Conservation (phyloP, 768 basidiomycete genomes). For the Boletus edulis region DNA sequence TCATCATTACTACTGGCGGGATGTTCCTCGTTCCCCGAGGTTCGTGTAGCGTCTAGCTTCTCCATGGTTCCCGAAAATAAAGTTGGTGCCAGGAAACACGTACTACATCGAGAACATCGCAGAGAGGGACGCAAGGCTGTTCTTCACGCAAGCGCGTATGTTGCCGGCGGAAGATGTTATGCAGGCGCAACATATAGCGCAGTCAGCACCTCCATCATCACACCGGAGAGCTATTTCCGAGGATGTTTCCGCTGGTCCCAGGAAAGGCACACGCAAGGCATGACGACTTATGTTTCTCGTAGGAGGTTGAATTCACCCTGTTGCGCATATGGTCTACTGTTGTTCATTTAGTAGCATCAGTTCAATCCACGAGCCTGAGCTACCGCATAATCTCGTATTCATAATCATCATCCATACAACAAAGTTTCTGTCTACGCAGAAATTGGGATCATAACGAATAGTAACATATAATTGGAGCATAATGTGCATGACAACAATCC, state of each 20-base stretch:
- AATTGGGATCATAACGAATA: slow-evolving; percentile 8
- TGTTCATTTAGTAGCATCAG: not conserved
- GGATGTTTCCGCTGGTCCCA: slow-evolving; percentile 13
- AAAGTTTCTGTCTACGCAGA: slow-evolving; percentile 7
- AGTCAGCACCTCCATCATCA: slow-evolving; percentile 30
- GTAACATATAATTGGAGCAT: slow-evolving; percentile 21
- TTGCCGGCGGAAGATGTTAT: slow-evolving; percentile 33
- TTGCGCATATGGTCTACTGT: not conserved
- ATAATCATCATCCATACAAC: slow-evolving; percentile 21
- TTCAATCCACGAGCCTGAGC: not conserved
- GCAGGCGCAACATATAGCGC: slow-evolving; percentile 23
- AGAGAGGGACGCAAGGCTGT: slow-evolving; percentile 75
- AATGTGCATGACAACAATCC: slow-evolving; percentile 19
- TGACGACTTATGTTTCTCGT: not conserved
- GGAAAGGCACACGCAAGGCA: slow-evolving; percentile 16
- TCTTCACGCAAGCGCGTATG: slow-evolving; percentile 87
- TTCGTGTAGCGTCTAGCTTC: slow-evolving; percentile 30
- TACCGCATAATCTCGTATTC: slow-evolving; percentile 8
- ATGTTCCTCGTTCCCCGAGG: slow-evolving; percentile 92
- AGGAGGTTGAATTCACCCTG: not conserved
- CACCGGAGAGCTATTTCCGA: slow-evolving; percentile 29
- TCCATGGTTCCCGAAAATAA: not conserved
- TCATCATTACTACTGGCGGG: slow-evolving; percentile 77
- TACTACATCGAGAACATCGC: slow-evolving; percentile 90
- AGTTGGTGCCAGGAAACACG: slow-evolving; percentile 62